Conservation (phyloP, 805 yeast species). For the Metschnikowia similis region DNA sequence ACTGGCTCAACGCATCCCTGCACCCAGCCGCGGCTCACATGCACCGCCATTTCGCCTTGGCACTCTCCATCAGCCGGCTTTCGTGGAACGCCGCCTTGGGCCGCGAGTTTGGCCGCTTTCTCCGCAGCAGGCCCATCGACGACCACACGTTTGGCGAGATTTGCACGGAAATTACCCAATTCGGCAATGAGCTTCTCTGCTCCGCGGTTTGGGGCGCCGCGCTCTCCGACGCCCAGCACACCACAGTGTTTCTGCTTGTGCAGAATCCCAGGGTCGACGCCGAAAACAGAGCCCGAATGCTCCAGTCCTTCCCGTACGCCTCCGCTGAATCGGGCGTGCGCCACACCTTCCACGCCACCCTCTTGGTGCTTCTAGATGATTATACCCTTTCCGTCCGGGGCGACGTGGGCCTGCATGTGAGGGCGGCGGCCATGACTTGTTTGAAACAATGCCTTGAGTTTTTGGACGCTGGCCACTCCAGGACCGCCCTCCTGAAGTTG, state of each 20-base stretch:
- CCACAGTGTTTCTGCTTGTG: slow-evolving; percentile 23
- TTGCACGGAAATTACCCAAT: slow-evolving; percentile 30
- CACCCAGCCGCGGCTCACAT: neutral
- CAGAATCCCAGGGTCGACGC: slow-evolving; percentile 25
- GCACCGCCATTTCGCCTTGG: neutral
- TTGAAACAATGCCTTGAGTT: neutral
- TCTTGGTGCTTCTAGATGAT: slow-evolving; percentile 55
- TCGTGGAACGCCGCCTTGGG: slow-evolving; percentile 6
- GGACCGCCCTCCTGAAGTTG: slow-evolving; percentile 27
- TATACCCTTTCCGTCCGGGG: slow-evolving; percentile 79
- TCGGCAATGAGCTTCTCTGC: slow-evolving; percentile 37
- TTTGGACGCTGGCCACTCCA: neutral
- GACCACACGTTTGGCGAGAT: slow-evolving; percentile 23
- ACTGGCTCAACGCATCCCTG: slow-evolving; percentile 6
- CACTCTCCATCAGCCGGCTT: slow-evolving; percentile 6
- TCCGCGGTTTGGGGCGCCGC: slow-evolving; percentile 28
- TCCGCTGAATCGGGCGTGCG: slow-evolving; percentile 8
- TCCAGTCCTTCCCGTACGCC: slow-evolving; percentile 19
- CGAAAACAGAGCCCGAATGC: slow-evolving; percentile 24
- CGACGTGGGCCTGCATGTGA: slow-evolving; percentile 81
- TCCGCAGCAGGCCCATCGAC: slow-evolving; percentile 9
- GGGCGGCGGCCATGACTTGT: slow-evolving; percentile 44
- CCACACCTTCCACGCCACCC: slow-evolving; percentile 1
- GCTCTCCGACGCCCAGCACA: slow-evolving; percentile 13
- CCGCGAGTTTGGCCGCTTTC: slow-evolving; percentile 14